phyloP scores from a whole-genome alignment of 139 green algal species.

The Tetraselmis chui region DNA sequence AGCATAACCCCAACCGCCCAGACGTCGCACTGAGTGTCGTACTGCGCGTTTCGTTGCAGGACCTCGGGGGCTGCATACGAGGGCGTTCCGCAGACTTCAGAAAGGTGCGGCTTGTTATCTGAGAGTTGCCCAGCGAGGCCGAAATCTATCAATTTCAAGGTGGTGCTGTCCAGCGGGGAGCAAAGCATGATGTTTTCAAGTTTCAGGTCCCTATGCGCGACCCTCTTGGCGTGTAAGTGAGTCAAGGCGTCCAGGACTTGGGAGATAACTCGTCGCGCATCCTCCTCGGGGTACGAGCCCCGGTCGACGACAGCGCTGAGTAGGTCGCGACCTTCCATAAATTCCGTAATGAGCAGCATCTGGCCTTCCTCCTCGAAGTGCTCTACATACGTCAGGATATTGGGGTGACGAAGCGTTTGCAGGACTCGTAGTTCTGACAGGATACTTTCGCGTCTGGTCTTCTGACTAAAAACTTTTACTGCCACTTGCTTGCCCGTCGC shows the following conservation, averaged over 20 bases:
- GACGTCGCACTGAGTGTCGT: neutral
- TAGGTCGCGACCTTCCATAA: neutral
- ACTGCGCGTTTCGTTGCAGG: neutral
- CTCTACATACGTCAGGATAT: neutral
- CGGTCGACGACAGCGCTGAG: neutral
- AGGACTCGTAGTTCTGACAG: neutral
- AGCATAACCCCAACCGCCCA: neutral
- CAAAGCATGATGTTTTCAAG: constrained; percentile 14
- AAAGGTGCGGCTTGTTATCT: neutral
- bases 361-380: neutral
- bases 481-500: neutral
- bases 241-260: neutral
- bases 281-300: constrained; percentile 2
- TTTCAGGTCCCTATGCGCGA: constrained; percentile 17
- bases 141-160: neutral
- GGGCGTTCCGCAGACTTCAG: neutral
- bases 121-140: neutral
- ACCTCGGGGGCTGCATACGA: neutral
- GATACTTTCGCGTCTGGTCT: neutral
- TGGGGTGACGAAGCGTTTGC: neutral
- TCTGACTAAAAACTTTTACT: neutral
- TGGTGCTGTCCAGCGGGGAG: neutral
- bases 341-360: neutral
- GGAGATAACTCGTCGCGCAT: neutral
- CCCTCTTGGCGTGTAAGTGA: neutral